Percentiles rank a stretch among this genome's conserved stretches.
Evolutionary conservation across 2,329 filamentous ascomycete genomes (phyloP).

Genomic region (Penicillium sp.): DNA sequence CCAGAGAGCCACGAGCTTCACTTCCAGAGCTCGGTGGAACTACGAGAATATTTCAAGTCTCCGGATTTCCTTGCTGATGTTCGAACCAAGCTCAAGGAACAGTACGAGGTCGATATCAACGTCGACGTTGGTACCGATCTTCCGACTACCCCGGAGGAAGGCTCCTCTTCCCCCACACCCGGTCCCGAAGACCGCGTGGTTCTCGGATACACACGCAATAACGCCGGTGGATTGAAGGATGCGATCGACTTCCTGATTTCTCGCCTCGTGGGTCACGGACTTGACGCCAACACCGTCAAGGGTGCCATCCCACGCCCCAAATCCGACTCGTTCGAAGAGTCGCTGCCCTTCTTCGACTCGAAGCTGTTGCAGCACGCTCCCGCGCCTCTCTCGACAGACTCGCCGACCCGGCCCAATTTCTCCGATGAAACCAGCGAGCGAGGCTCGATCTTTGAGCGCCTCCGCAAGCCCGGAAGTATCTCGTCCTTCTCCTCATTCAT

Average conservation of each 20-base stretch:
- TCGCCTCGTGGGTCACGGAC: constrained; percentile 77
- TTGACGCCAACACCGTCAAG: constrained; percentile 83
- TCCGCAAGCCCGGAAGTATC: constrained; percentile 92
- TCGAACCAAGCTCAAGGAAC: constrained; percentile 76
- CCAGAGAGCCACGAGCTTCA: constrained; percentile 92
- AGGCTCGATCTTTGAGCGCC: constrained; percentile 80
- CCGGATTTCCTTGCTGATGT: constrained; percentile 76
- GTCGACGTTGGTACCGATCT: constrained; percentile 53
- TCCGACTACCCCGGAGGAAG: constrained; percentile 26
- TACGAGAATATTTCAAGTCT: constrained; percentile 78
- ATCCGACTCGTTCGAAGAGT: constrained; percentile 97
- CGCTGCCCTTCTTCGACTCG: constrained; percentile 92
- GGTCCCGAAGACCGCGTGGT: constrained; percentile 55
- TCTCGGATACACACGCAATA: constrained; percentile 91
- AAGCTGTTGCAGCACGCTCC: constrained; percentile 93
- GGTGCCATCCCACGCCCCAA: constrained; percentile 97
- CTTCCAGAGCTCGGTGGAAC: constrained; percentile 68
- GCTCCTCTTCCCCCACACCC: constrained; percentile 45
- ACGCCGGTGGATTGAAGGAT: constrained; percentile 89
- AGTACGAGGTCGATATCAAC: constrained; percentile 86
- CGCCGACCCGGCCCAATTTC: constrained; percentile 80
- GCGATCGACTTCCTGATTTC: constrained; percentile 92
- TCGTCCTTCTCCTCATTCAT: constrained; percentile 94
- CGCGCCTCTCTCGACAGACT: constrained; percentile 74
- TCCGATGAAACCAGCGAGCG: constrained; percentile 76